phyloP scores from a whole-genome alignment of 2,329 filamentous ascomycete species.

The Periconia macrospinosa region DNA sequence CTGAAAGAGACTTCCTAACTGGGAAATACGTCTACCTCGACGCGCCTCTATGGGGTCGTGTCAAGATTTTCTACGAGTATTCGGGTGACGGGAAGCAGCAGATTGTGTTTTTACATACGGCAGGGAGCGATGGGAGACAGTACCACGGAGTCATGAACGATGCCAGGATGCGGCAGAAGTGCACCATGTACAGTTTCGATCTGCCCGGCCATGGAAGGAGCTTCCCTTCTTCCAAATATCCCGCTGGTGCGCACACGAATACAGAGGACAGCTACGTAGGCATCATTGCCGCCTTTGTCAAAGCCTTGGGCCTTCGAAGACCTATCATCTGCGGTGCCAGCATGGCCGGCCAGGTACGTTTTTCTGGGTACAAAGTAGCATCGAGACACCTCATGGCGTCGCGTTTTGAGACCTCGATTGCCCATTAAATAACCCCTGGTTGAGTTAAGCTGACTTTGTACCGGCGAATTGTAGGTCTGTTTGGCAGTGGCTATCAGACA shows the following conservation, averaged over 20 bases:
- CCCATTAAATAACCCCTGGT: no score
- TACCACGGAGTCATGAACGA: slow-evolving; percentile 58
- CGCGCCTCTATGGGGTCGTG: slow-evolving; percentile 51
- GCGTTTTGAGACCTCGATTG: no score
- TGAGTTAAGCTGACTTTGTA: no score
- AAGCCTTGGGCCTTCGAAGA: slow-evolving; percentile 47
- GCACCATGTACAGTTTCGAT: slow-evolving; percentile 55
- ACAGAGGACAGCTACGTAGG: slow-evolving; percentile 52
- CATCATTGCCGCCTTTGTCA: slow-evolving; percentile 50
- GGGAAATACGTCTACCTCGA: slow-evolving; percentile 53
- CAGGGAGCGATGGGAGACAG: slow-evolving; percentile 52
- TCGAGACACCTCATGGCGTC: no score
- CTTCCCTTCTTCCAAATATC: slow-evolving; percentile 49
- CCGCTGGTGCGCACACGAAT: slow-evolving; percentile 51
- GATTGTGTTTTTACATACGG: slow-evolving; percentile 51
- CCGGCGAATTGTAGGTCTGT: no score
- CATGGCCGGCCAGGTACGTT: slow-evolving; percentile 57
- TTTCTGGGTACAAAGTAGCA: no score
- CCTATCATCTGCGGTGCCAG: slow-evolving; percentile 54
- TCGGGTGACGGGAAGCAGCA: slow-evolving; percentile 51
- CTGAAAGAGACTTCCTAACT: slow-evolving; percentile 48
- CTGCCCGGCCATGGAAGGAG: slow-evolving; percentile 53
- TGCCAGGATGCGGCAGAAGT: slow-evolving; percentile 48
- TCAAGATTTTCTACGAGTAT: slow-evolving; percentile 55
- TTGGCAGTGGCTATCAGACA: slow-evolving; percentile 51